Percentiles rank a stretch among this genome's conserved stretches.
These are phyloP conservation scores for Rhinocladiella similis DNA, from an alignment of 2,329 filamentous ascomycete species.

Conservation along the genomic window DNA sequence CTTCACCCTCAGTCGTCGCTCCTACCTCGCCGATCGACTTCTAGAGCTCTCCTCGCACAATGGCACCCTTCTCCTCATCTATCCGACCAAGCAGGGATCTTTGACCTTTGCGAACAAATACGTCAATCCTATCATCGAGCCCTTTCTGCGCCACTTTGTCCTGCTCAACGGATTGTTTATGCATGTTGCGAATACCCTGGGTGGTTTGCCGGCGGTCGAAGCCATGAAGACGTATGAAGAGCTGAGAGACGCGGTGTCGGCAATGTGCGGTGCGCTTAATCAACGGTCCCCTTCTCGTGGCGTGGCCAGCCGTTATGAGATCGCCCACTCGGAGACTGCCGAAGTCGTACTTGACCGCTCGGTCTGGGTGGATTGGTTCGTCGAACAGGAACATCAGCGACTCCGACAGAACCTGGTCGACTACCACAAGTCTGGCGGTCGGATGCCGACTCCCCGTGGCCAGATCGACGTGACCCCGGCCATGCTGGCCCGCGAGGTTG, in stretches of 20 bases:
- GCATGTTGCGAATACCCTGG: constrained; percentile 56
- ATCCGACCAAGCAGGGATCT: constrained; percentile 60
- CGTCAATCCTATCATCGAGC: constrained; percentile 62
- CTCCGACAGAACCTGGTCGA: constrained; percentile 45
- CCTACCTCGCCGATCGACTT: constrained; percentile 61
- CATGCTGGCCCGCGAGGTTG: constrained; percentile 59
- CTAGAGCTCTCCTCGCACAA: constrained; percentile 58
- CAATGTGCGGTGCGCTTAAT: constrained; percentile 42
- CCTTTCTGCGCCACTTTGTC: constrained; percentile 58
- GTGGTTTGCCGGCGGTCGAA: constrained; percentile 54
- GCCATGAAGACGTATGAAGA: constrained; percentile 57
- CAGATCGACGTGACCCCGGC: constrained; percentile 52
- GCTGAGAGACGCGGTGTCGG: constrained; percentile 44
- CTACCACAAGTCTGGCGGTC: constrained; percentile 33
- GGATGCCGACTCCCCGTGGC: constrained; percentile 35
- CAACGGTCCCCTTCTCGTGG: constrained; percentile 32
- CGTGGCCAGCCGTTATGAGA: constrained; percentile 39
- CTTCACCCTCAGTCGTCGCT: constrained; percentile 56
- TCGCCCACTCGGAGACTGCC: constrained; percentile 54
- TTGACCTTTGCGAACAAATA: constrained; percentile 60
- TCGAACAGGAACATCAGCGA: constrained; percentile 62
- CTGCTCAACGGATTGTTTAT: constrained; percentile 60
- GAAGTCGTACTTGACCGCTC: constrained; percentile 52
- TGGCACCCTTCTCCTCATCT: constrained; percentile 62
- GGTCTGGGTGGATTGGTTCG: constrained; percentile 65